Evolutionary conservation across 768 basidiomycete genomes (phyloP), one percentile per base, ranked within the genome.

Genomic region (Macrolepiota fuliginosa): DNA sequence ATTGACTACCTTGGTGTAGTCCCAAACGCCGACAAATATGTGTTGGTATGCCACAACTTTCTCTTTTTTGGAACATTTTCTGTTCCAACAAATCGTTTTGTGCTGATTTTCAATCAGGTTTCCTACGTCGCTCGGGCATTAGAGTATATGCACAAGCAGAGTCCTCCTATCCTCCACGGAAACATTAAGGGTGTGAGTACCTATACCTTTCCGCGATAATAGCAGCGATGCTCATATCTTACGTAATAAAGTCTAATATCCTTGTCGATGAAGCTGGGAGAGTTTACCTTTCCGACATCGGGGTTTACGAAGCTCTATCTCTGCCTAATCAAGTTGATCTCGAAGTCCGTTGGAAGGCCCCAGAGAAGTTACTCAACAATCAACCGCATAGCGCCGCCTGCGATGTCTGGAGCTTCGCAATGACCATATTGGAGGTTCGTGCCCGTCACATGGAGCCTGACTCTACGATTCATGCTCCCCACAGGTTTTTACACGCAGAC

Each of bases 321-420:
- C 12, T 0, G 11, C 36, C 46, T 0, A 27, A 17, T 22, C 10
- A 11, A 19, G 13, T 39, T n/a, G 47, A 50, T 7, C 46, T 2
- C 11, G 37, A 37, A 27, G 24, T 37, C 7, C 47, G 57, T 17
- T 58, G 57, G 57, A 49, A 22, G 13, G 57, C 46, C 10, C 57
- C 46, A 15, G 57, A 58, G 47, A 49, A 17, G 9, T 17, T 50
- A 17, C 10, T 58, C 4, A 15, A 27, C 13, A 27, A 15, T 22
- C 29, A 15, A 17, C 36, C 22, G 4, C 35, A 50, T 13, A 50
- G 22, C 35, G 36, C 46, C 2, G 49, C 46, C 0, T 58, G 47
- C 13, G 57, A 58, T n/a, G 12, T 36, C 36, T 58, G 57, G 57
- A 58, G 57, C 24, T 50, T 58, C 13, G 57, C 12, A 10, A 58